These are phyloP conservation scores for Phyllosticta citribraziliensis DNA, from an alignment of 2,329 filamentous ascomycete species.

Conservation along the genomic window DNA sequence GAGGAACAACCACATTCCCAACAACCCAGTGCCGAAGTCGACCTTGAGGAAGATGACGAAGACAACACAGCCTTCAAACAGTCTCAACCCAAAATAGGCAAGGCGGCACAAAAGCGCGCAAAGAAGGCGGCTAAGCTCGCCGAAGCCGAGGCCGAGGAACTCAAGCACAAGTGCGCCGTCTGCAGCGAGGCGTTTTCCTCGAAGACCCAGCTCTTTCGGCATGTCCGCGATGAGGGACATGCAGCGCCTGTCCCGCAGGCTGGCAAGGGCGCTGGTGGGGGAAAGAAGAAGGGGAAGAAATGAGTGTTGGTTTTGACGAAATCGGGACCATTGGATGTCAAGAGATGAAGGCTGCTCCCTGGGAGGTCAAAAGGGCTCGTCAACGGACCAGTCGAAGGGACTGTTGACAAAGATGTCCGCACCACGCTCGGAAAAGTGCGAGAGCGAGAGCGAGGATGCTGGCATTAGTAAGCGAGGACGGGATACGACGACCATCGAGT, in stretches of 20 bases:
- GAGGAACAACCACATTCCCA: neutral
- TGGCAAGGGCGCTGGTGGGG: conserved; percentile 10
- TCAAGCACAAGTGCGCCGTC: conserved; percentile 60
- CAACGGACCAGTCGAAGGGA: too few relatives aligned
- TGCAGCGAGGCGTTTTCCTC: conserved; percentile 72
- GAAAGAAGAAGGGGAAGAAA: conserved; percentile 15
- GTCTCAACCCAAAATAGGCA: conserved; percentile 33
- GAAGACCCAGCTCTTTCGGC: conserved; percentile 63
- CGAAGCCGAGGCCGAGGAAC: conserved; percentile 18
- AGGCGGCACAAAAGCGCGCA: conserved; percentile 38
- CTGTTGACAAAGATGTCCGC: too few relatives aligned
- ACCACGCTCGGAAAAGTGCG: too few relatives aligned
- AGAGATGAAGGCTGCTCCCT: too few relatives aligned
- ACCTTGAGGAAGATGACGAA: conserved; percentile 7
- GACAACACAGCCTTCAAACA: conserved; percentile 8
- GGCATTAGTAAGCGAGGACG: too few relatives aligned
- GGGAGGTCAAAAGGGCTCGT: too few relatives aligned
- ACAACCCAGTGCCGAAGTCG: neutral
- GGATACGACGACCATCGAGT: too few relatives aligned
- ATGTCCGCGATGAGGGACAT: conserved; percentile 58
- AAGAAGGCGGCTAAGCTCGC: conserved; percentile 36
- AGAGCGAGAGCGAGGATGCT: too few relatives aligned
- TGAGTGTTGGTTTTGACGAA: neutral
- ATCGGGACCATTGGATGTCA: too few relatives aligned
- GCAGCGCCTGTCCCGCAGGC: conserved; percentile 39